Evolutionary conservation across 306 rosid species (phyloP).

Genomic region (Begonia loranthoides): DNA sequence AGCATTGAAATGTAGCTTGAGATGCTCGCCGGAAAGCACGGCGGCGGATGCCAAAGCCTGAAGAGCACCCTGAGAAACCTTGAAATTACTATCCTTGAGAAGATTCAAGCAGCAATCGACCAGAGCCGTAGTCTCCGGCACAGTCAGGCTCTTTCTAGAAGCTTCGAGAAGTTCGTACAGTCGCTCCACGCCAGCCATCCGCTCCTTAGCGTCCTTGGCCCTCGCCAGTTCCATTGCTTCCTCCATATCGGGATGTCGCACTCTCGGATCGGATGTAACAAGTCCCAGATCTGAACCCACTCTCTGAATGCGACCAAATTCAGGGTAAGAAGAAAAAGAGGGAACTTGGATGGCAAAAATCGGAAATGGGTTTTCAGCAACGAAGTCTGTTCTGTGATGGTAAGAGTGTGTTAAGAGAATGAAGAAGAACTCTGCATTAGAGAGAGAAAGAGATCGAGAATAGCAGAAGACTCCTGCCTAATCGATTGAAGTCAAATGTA

Average conservation of each 20-base stretch:
- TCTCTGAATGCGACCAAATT: constrained; percentile 1
- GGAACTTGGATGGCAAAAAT: background rate
- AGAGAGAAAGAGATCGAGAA: background rate
- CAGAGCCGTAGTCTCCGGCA: constrained; percentile 67
- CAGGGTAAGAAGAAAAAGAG: constrained; percentile 10
- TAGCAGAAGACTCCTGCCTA: background rate
- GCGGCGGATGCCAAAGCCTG: constrained; percentile 96
- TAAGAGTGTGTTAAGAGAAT: background rate
- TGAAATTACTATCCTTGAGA: constrained; percentile 87
- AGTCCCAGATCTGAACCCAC: constrained; percentile 35
- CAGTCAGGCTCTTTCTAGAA: constrained; percentile 63
- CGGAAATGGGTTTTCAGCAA: background rate
- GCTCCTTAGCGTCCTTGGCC: constrained; percentile 93
- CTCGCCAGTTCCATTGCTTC: constrained; percentile 93
- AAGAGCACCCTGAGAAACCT: constrained; percentile 90
- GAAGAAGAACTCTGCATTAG: background rate
- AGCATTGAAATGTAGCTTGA: constrained; percentile 88
- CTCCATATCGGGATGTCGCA: constrained; percentile 42
- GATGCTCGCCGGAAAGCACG: constrained; percentile 86
- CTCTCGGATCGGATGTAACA: constrained; percentile 23
- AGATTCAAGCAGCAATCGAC: constrained; percentile 93
- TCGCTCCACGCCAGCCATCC: constrained; percentile 98
- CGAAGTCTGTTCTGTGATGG: too few species aligned
- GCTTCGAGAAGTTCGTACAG: constrained; percentile 83
- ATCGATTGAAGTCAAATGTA: too few species aligned